Conservation (phyloP, 2,329 filamentous ascomycete species). For the Diaporthe destruens region DNA sequence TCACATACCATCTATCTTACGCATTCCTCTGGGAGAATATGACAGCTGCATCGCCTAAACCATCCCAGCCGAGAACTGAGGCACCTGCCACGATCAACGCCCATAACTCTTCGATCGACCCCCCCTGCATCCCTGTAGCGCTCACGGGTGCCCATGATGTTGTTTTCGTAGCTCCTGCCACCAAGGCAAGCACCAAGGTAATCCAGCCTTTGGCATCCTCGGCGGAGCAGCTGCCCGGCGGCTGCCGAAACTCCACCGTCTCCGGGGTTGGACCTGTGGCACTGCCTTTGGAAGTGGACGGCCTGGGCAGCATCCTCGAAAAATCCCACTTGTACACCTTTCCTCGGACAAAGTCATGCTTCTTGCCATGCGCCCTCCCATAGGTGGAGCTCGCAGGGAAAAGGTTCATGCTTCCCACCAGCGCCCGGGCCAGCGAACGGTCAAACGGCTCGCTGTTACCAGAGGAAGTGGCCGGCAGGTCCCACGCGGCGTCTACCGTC, state of each 20-base stretch:
- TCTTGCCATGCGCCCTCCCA: slow-evolving; percentile 49
- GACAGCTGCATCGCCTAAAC: slow-evolving; percentile 46
- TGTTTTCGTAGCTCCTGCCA: slow-evolving; percentile 47
- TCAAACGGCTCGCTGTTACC: background rate
- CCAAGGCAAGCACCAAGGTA: slow-evolving; percentile 51
- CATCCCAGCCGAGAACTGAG: slow-evolving; percentile 47
- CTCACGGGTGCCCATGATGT: slow-evolving; percentile 37
- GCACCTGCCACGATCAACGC: slow-evolving; percentile 45
- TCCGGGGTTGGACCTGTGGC: slow-evolving; percentile 42
- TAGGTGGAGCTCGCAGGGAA: slow-evolving; percentile 49
- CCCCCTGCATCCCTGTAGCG: slow-evolving; percentile 33
- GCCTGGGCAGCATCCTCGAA: slow-evolving; percentile 46
- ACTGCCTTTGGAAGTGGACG: slow-evolving; percentile 7
- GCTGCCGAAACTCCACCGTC: slow-evolving; percentile 55
- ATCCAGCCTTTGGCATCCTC: slow-evolving; percentile 52
- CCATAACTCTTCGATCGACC: slow-evolving; percentile 47
- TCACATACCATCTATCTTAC: background rate
- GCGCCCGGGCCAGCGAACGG: slow-evolving; percentile 24
- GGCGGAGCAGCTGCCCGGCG: slow-evolving; percentile 49
- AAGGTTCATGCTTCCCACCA: slow-evolving; percentile 52
- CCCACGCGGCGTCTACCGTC: slow-evolving; percentile 44
- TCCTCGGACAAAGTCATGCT: slow-evolving; percentile 53
- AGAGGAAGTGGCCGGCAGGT: background rate
- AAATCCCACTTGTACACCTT: slow-evolving; percentile 58
- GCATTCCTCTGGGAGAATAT: slow-evolving; percentile 42